phyloP scores from a whole-genome alignment of 495 filamentous ascomycete genomes.

The Talaromyces stipitatus region DNA sequence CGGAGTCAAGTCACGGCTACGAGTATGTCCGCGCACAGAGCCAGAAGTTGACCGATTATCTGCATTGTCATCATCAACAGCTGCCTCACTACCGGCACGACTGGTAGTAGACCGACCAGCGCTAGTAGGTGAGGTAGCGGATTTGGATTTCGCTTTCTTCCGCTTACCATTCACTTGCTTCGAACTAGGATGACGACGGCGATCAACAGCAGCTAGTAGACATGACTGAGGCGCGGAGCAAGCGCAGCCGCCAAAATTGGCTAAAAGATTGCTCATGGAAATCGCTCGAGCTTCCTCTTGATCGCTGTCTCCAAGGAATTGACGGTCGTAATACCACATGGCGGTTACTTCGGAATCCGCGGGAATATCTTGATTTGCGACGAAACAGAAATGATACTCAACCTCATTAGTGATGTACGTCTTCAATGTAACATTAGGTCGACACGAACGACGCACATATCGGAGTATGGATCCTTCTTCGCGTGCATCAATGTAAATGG shows the following conservation, averaged over 20 bases:
- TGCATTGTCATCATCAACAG: slow-evolving; percentile 39
- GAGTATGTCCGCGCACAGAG: slow-evolving; percentile 65
- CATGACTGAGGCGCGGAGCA: slow-evolving; percentile 61
- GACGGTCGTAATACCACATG: slow-evolving; percentile 55
- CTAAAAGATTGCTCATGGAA: slow-evolving; percentile 66
- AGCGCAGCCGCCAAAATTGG: slow-evolving; percentile 84
- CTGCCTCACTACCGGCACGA: slow-evolving; percentile 68
- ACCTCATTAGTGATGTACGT: slow-evolving; percentile 67
- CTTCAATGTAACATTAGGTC: slow-evolving; percentile 73
- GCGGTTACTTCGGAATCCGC: slow-evolving; percentile 56
- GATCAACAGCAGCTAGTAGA: slow-evolving; percentile 65
- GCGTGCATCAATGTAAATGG: slow-evolving; percentile 86
- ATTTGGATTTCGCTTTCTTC: slow-evolving; percentile 51
- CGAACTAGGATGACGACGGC: slow-evolving; percentile 46
- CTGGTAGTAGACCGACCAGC: slow-evolving; percentile 66
- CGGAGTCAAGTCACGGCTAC: slow-evolving; percentile 78
- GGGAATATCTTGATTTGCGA: slow-evolving; percentile 66
- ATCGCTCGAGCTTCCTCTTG: slow-evolving; percentile 38
- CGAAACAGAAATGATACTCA: slow-evolving; percentile 83
- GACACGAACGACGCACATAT: slow-evolving; percentile 82
- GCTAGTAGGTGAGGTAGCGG: slow-evolving; percentile 58
- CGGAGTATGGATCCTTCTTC: slow-evolving; percentile 75
- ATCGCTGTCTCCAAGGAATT: slow-evolving; percentile 33
- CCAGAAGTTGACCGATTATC: slow-evolving; percentile 63
- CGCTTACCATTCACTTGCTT: slow-evolving; percentile 38